Conservation (phyloP, 1,284 basidiomycete genomes). For the Ganoderma leucocontextum region DNA sequence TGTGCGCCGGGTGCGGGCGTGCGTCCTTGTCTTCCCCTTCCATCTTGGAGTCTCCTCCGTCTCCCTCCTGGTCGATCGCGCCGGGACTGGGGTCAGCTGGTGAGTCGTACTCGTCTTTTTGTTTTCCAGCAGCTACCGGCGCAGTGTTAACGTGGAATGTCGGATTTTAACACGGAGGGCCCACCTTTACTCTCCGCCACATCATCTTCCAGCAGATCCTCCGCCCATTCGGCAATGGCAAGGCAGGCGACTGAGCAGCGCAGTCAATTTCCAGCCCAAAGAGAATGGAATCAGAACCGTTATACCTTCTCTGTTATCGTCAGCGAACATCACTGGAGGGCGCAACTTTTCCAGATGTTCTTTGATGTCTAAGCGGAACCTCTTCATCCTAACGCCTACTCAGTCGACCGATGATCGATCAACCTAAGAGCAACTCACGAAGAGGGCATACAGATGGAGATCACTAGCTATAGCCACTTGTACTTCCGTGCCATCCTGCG, state of each 20-base stretch:
- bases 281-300: too few species aligned
- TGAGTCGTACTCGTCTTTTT: not conserved
- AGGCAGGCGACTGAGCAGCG: conserved; percentile 27
- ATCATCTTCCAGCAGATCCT: conserved; percentile 9
- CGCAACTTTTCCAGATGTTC: conserved; percentile 24
- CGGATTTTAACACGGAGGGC: not conserved
- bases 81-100: not conserved
- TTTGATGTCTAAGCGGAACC: conserved; percentile 32
- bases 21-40: conserved; percentile 6
- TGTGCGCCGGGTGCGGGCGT: not conserved
- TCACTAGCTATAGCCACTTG: conserved; percentile 33
- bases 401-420: not conserved
- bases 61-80: conserved; percentile 2
- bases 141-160: not conserved
- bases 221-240: conserved; percentile 26
- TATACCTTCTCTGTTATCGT: conserved; percentile 34
- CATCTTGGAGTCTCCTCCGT: not conserved
- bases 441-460: conserved; percentile 28
- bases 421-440: conserved; percentile 12
- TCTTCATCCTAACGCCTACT: conserved; percentile 25
- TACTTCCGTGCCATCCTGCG: conserved; percentile 24
- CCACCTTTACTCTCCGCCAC: conserved; percentile 5
- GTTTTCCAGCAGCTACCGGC: not conserved
- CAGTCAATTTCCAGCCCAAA: too few species aligned
- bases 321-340: conserved; percentile 35